Conservation (phyloP, 257 asterid genomes). For the Solanum paucissectum region DNA sequence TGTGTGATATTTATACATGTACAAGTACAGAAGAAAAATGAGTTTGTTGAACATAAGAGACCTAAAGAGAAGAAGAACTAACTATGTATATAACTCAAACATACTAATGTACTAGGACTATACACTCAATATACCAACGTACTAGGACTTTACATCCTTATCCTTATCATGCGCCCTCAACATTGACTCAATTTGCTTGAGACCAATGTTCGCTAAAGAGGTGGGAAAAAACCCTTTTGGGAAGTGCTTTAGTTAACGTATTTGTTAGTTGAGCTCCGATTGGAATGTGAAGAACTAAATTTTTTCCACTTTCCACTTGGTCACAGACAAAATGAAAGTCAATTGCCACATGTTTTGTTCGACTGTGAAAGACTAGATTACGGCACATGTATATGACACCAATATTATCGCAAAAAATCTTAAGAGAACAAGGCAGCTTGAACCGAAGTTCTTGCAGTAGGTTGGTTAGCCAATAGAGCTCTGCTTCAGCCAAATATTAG, state of each 20-base stretch:
- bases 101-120: neutral
- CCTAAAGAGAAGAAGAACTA: neutral
- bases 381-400: neutral
- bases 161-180: neutral
- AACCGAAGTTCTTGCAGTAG: neutral
- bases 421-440: neutral
- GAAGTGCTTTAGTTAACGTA: neutral
- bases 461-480: neutral
- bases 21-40: neutral
- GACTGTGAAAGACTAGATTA: too few relatives aligned
- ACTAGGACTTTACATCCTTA: neutral
- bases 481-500: neutral
- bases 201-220: neutral
- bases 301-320: too few relatives aligned
- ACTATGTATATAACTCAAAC: neutral
- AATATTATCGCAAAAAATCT: neutral
- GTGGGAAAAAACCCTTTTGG: neutral
- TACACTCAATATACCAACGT: too few relatives aligned
- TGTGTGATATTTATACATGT: neutral
- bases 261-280: neutral
- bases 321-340: too few relatives aligned
- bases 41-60: neutral
- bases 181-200: neutral
- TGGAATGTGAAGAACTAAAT: neutral
- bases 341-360: too few relatives aligned